Evolutionary conservation across 2,329 filamentous ascomycete genomes (phyloP).

Genomic region (Apiospora kogelbergensis): DNA sequence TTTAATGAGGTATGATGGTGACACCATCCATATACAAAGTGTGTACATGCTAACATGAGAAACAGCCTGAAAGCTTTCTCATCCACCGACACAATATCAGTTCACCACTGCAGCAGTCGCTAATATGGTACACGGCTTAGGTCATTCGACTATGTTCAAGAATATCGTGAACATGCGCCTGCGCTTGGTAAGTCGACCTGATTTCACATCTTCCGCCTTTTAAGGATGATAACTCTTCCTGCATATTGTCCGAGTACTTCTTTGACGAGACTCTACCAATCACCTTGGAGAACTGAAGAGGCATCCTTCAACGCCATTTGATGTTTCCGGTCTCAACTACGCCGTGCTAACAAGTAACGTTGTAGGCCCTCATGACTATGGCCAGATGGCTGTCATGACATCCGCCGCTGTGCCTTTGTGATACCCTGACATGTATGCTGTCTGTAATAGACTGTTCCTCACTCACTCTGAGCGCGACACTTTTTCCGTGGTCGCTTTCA

Average conservation of each 20-base stretch:
- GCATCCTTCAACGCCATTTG: background rate
- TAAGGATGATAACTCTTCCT: slow-evolving; percentile 47
- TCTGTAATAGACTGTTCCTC: background rate
- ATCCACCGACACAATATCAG: background rate
- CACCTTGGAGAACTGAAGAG: slow-evolving; percentile 64
- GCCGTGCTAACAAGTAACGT: background rate
- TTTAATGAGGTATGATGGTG: slow-evolving; percentile 37
- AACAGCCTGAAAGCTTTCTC: slow-evolving; percentile 10
- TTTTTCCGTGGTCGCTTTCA: slow-evolving; percentile 3
- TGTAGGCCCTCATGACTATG: background rate
- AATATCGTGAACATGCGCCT: too few species aligned
- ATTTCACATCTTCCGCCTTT: slow-evolving; percentile 31
- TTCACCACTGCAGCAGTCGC: background rate
- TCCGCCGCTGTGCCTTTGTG: background rate
- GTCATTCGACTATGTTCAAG: background rate
- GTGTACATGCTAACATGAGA: background rate
- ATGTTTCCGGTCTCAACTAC: background rate
- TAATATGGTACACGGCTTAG: background rate
- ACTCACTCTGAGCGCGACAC: slow-evolving; percentile 6
- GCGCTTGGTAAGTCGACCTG: background rate
- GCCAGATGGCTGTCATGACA: background rate
- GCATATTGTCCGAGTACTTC: slow-evolving; percentile 54
- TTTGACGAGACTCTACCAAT: slow-evolving; percentile 50
- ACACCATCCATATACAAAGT: slow-evolving; percentile 22
- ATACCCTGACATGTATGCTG: background rate